A percentile compares a stretch with the other conserved stretches of the same genome.
Conservation (phyloP, 345 rosid species). For the Citrus reticulata region DNA sequence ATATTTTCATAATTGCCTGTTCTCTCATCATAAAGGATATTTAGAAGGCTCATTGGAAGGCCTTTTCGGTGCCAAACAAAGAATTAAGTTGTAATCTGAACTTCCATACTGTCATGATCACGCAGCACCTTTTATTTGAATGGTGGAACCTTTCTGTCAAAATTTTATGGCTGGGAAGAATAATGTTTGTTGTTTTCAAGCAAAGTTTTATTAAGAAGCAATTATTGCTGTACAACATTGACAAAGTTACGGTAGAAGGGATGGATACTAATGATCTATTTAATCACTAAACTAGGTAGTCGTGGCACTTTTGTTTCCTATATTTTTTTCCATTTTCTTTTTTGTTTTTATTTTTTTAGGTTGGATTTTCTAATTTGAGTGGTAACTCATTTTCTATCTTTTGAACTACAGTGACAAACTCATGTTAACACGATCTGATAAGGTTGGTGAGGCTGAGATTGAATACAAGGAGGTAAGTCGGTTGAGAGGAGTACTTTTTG, state of each 20-base stretch:
- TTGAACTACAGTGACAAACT: conserved; percentile 74
- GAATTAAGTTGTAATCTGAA: neutral
- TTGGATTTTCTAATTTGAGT: neutral
- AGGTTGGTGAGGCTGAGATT: conserved; percentile 81
- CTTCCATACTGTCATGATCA: neutral
- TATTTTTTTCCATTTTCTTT: neutral
- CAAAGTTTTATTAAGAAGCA: neutral
- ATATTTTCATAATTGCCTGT: neutral
- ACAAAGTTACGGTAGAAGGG: neutral
- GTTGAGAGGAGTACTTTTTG: neutral
- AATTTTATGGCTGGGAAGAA: neutral
- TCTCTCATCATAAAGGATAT: neutral
- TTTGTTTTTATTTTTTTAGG: neutral
- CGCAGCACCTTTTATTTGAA: neutral
- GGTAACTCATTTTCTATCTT: neutral
- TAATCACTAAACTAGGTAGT: neutral
- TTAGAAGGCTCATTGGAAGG: neutral
- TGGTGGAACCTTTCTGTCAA: neutral
- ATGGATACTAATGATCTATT: neutral
- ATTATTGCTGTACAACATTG: neutral
- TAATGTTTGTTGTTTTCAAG: neutral
- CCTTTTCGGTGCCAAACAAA: neutral
- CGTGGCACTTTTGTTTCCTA: neutral
- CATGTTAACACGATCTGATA: conserved; percentile 84
- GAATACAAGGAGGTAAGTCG: conserved; percentile 79